Evolutionary conservation across 2,329 filamentous ascomycete species (phyloP), one percentile per base, ranked within the genome.

Genomic region (Sporothrix brasiliensis): DNA sequence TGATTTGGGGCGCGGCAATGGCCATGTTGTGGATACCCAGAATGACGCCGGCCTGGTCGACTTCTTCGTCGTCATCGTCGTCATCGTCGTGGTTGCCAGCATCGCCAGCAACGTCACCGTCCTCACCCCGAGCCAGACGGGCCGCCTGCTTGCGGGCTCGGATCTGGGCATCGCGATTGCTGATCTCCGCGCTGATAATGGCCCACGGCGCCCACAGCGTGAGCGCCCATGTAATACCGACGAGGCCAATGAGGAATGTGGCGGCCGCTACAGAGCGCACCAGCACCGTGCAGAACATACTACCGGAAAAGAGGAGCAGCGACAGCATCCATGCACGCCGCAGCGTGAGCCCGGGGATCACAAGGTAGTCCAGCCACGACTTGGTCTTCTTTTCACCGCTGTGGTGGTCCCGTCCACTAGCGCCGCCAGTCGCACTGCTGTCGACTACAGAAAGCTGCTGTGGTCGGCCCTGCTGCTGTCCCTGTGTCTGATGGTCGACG

Each of bases 1-100:
- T 86, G 72, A 97, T 94, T 78, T 98, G 94, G 1, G 94, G 94
- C 5, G 93, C 89, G 0, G 94, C 93, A 75, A 98, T 92, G 19
- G 94, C 91, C 81, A 98, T 94, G 79, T 98, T 98, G 83, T 98
- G 94, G 69, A 98, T 93, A 10, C 94, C 94, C 2, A 98, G 86
- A 58, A 98, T 93, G 53, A 97, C 91, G 54, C 94, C 93, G 4
- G 93, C 92, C 77, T 95, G 91, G 76, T 94, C 91, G 2, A 87
- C 83, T 52, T 87, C 85, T 61, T 86, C 79, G 39, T 79, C 73
- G 13, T 76, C 73, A 39, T 78, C 77, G 1, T 76, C 75, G 58
- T 77, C 73, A 10, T 41, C 44, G 16, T 68, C 58, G 13, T 41
- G 21, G 14, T 13, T 16, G 3, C 19, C 49, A 72, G 65, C 74